Conservation (phyloP, 2,329 filamentous ascomycete species). For the Phialemonium atrogriseum region DNA sequence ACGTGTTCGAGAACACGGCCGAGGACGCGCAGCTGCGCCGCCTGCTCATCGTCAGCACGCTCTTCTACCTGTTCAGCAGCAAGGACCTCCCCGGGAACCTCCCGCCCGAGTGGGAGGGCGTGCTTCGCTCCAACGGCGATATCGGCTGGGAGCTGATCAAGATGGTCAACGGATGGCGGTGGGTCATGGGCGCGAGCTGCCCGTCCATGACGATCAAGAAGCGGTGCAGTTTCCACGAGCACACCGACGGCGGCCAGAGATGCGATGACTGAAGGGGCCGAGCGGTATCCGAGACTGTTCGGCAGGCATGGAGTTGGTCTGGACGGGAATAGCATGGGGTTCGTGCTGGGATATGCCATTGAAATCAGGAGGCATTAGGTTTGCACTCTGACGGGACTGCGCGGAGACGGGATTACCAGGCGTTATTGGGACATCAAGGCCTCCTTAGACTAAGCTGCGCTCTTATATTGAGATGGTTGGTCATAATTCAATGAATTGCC, state of each 20-base stretch:
- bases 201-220: conserved; percentile 13
- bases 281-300: no score
- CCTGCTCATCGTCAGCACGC: conserved; percentile 11
- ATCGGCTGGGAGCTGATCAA: conserved; percentile 11
- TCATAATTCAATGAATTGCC: no score
- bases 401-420: no score
- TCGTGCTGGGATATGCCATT: no score
- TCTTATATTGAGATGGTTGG: no score
- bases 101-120: conserved; percentile 10
- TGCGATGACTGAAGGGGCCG: conserved; percentile 1
- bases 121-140: conserved; percentile 5
- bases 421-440: no score
- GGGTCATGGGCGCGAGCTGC: conserved; percentile 12
- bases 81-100: conserved; percentile 6
- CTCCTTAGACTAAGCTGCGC: no score
- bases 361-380: no score
- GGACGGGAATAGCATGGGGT: no score
- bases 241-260: conserved; percentile 1
- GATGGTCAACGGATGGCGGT: conserved; percentile 14
- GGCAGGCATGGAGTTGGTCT: background rate
- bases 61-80: conserved; percentile 12
- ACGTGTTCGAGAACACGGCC: conserved; percentile 14
- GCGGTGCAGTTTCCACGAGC: conserved; percentile 13
- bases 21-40: conserved; percentile 11
- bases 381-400: no score